Percentiles rank a stretch among this genome's conserved stretches.
phyloP scores from a whole-genome alignment of 2,329 filamentous ascomycete species.

The Pseudogymnoascus sp. region DNA sequence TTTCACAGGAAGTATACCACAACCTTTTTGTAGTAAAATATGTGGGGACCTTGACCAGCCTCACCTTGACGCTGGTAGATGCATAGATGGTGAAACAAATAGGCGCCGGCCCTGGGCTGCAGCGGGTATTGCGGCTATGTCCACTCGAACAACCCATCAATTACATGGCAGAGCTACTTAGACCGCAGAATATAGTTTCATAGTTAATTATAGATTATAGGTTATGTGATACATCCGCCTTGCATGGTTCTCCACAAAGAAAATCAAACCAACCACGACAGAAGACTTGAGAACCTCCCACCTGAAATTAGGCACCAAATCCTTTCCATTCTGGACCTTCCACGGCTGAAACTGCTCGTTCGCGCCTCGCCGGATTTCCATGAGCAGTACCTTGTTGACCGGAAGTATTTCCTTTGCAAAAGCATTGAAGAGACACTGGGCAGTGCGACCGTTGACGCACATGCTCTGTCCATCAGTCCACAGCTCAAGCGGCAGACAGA shows the following conservation, averaged over 20 bases:
- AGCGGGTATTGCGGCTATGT: no score
- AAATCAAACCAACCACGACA: neutral
- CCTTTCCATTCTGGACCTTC: neutral
- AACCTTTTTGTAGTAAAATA: no score
- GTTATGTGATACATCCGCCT: no score
- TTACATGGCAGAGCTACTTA: no score
- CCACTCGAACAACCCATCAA: no score
- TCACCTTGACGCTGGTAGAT: no score
- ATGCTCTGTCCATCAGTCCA: neutral
- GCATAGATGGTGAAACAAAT: no score
- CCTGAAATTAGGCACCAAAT: neutral
- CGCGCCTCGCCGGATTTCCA: neutral
- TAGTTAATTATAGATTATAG: no score
- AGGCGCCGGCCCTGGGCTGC: no score
- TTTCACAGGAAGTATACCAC: no score
- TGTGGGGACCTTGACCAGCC: no score
- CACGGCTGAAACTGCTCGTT: neutral
- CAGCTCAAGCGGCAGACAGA: neutral
- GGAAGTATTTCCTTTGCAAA: neutral
- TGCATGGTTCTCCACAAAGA: slow-evolving; percentile 11
- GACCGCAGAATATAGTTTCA: no score
- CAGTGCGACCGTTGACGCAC: neutral
- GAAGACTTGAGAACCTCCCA: neutral
- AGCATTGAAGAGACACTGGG: neutral
- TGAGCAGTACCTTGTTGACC: neutral